Conservation (phyloP, 805 yeast genomes). For the Metschnikowia rubicola region DNA sequence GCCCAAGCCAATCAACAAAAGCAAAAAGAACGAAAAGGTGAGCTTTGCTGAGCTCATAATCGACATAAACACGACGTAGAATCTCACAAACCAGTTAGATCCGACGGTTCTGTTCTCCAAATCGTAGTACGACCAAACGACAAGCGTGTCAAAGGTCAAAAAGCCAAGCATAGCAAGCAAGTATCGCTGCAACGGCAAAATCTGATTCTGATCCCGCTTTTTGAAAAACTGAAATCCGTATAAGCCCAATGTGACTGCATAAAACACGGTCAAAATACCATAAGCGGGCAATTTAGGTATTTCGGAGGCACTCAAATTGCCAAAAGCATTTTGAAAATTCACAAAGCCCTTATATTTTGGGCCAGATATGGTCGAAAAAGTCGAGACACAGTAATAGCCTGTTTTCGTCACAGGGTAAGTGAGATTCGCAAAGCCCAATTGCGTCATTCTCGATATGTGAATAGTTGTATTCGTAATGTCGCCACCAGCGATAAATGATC, state of each 20-base stretch:
- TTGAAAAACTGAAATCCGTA: slow-evolving; percentile 83
- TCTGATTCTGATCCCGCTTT: slow-evolving; percentile 69
- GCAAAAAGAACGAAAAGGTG: slow-evolving; percentile 82
- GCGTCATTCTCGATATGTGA: slow-evolving; percentile 50
- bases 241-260: slow-evolving; percentile 75
- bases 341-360: slow-evolving; percentile 60
- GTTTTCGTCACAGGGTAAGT: slow-evolving; percentile 67
- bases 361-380: slow-evolving; percentile 45
- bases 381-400: slow-evolving; percentile 90
- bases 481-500: slow-evolving; percentile 57
- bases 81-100: slow-evolving; percentile 55
- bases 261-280: slow-evolving; percentile 79
- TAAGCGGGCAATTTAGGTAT: slow-evolving; percentile 88
- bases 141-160: slow-evolving; percentile 77
- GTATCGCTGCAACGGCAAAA: slow-evolving; percentile 86
- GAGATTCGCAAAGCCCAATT: slow-evolving; percentile 57
- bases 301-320: slow-evolving; percentile 84
- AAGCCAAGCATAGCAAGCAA: slow-evolving; percentile 81
- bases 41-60: slow-evolving; percentile 75
- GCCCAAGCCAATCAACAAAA: slow-evolving; percentile 83
- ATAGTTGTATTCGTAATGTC: slow-evolving; percentile 52
- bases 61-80: slow-evolving; percentile 73
- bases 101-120: slow-evolving; percentile 60
- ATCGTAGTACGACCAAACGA: slow-evolving; percentile 90
- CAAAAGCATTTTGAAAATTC: slow-evolving; percentile 88